Evolutionary conservation across 2,329 filamentous ascomycete genomes (phyloP).

Genomic region (Coniochaeta sp.): DNA sequence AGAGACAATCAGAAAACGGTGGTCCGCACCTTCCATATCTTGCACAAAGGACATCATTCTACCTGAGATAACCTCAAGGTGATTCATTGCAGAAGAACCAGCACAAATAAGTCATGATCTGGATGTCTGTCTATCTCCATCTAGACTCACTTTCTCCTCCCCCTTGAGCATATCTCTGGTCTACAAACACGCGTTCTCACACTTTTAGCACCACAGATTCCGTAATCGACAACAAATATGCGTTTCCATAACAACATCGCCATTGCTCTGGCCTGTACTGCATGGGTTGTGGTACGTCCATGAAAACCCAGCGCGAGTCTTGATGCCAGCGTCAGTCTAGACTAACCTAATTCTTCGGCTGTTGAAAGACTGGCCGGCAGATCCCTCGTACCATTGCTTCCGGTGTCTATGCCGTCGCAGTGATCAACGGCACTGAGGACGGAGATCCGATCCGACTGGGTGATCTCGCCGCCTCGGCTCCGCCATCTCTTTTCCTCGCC

Average conservation of each 20-base stretch:
- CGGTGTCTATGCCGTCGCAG: not conserved
- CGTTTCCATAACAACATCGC: not conserved
- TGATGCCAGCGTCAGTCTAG: too few relatives aligned
- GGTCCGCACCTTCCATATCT: too few relatives aligned
- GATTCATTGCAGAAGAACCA: too few relatives aligned
- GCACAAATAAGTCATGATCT: too few relatives aligned
- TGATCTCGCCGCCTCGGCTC: not conserved
- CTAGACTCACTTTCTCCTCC: too few relatives aligned
- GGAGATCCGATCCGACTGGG: not conserved
- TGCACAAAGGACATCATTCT: too few relatives aligned
- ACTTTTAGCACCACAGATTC: not conserved
- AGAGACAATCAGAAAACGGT: too few relatives aligned
- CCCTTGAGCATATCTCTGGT: too few relatives aligned
- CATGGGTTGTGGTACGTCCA: not conserved
- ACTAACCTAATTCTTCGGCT: not conserved
- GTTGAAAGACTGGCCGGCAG: not conserved
- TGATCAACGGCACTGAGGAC: not conserved
- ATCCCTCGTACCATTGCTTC: not conserved
- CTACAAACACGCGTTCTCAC: too few relatives aligned
- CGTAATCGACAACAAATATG: not conserved
- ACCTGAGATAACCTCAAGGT: too few relatives aligned
- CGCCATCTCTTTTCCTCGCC: not conserved
- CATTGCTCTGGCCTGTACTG: not conserved
- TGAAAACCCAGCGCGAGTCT: too few relatives aligned
- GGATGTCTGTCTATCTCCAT: too few relatives aligned